phyloP scores from a whole-genome alignment of 2,329 filamentous ascomycete genomes.

The Diaporthe helianthi region DNA sequence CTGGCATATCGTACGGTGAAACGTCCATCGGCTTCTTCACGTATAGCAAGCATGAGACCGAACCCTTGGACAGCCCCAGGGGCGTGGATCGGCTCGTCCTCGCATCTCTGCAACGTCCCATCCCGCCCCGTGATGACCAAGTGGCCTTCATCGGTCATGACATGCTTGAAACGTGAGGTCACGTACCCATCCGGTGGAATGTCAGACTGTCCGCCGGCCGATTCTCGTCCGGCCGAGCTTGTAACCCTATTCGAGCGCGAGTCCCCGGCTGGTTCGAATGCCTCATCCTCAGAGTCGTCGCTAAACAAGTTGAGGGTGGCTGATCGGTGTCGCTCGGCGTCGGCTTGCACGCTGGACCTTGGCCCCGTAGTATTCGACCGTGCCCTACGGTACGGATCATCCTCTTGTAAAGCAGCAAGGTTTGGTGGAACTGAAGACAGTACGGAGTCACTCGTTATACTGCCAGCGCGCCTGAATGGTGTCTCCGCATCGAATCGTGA shows the following conservation, averaged over 20 bases:
- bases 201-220: slow-evolving; percentile 2
- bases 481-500: slow-evolving; percentile 42
- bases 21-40: slow-evolving; percentile 72
- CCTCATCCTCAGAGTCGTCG: slow-evolving; percentile 41
- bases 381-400: slow-evolving; percentile 39
- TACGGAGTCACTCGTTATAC: slow-evolving; percentile 32
- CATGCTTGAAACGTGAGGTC: slow-evolving; percentile 79
- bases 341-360: slow-evolving; percentile 54
- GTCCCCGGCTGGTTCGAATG: slow-evolving; percentile 36
- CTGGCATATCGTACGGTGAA: slow-evolving; percentile 77
- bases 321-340: slow-evolving; percentile 50
- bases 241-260: neutral
- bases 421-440: slow-evolving; percentile 20
- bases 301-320: slow-evolving; percentile 43
- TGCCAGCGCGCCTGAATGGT: slow-evolving; percentile 35
- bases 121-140: slow-evolving; percentile 82
- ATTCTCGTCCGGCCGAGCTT: slow-evolving; percentile 26
- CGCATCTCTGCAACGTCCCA: slow-evolving; percentile 77
- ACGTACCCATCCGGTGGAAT: slow-evolving; percentile 51
- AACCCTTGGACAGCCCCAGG: slow-evolving; percentile 85
- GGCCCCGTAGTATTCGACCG: slow-evolving; percentile 48
- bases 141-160: slow-evolving; percentile 78
- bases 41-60: slow-evolving; percentile 76
- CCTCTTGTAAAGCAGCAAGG: slow-evolving; percentile 32
- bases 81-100: slow-evolving; percentile 90